These are phyloP conservation scores for Colletotrichum theobromicola DNA, from an alignment of 2,329 filamentous ascomycete species.

Conservation along the genomic window DNA sequence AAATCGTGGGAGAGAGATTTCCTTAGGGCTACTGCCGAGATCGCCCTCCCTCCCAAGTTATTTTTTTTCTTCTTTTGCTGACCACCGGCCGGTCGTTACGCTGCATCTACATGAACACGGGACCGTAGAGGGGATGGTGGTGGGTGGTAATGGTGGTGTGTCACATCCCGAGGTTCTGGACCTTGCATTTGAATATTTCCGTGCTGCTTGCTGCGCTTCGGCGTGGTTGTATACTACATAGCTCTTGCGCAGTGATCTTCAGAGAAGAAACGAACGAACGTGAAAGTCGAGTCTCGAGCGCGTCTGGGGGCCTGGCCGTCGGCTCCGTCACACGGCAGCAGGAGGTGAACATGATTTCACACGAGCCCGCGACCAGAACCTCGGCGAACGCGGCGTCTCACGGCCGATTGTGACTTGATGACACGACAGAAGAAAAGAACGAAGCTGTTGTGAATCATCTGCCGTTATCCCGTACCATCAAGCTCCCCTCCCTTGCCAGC, in stretches of 20 bases:
- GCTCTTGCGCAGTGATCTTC: background rate
- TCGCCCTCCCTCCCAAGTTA: background rate
- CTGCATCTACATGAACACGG: background rate
- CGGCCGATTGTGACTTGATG: background rate
- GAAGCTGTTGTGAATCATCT: background rate
- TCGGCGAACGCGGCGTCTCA: background rate
- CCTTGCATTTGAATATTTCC: background rate
- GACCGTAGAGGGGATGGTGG: background rate
- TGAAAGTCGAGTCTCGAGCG: background rate
- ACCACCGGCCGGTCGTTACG: background rate
- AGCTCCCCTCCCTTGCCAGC: background rate
- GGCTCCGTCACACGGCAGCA: background rate
- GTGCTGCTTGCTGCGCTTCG: conserved; percentile 1
- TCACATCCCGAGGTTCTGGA: conserved; percentile 6
- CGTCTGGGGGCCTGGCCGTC: background rate
- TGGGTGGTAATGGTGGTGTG: background rate
- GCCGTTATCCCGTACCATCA: background rate
- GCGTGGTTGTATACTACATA: background rate
- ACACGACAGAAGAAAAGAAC: background rate
- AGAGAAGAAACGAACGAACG: background rate
- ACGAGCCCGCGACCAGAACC: background rate
- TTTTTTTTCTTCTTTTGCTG: background rate
- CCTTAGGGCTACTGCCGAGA: background rate
- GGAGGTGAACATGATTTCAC: background rate
- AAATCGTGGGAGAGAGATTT: background rate